Evolutionary conservation across 352 stramenopile species (phyloP).

Genomic region (Phytophthora ohioensis): DNA sequence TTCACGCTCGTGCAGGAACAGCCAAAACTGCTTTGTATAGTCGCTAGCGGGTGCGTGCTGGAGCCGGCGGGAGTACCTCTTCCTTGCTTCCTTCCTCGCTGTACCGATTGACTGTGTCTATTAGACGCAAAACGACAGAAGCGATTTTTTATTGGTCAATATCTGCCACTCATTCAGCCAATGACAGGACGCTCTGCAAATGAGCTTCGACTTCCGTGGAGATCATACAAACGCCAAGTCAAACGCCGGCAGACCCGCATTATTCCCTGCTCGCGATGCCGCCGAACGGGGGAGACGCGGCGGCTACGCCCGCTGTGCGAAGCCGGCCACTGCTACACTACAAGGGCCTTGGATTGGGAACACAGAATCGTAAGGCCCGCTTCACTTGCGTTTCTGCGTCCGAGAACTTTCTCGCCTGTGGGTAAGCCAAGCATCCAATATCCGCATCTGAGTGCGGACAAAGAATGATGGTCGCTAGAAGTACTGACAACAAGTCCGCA

Average conservation of each 20-base stretch:
- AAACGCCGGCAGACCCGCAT: constrained; percentile 3
- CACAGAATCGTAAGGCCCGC: constrained; percentile 68
- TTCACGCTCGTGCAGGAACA: not conserved
- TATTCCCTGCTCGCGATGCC: constrained; percentile 23
- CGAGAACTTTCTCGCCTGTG: constrained; percentile 87
- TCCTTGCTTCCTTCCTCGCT: constrained; percentile 5
- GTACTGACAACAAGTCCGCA: constrained; percentile 29
- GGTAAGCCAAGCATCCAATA: constrained; percentile 38
- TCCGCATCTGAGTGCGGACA: constrained; percentile 9
- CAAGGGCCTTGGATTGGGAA: constrained; percentile 66
- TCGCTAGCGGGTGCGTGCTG: not conserved
- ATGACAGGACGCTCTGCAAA: not conserved
- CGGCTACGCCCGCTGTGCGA: constrained; percentile 29
- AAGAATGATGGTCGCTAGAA: constrained; percentile 37
- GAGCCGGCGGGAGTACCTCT: not conserved
- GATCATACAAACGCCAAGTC: constrained; percentile 13
- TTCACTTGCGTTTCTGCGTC: constrained; percentile 89
- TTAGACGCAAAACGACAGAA: not conserved
- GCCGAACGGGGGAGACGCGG: constrained; percentile 25
- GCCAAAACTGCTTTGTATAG: constrained; percentile 1
- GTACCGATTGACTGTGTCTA: not conserved
- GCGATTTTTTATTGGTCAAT: constrained; percentile 6
- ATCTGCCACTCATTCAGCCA: constrained; percentile 1
- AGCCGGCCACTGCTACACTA: constrained; percentile 75
- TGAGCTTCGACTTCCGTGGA: constrained; percentile 6